Conservation (phyloP, 2,329 filamentous ascomycete species). For the Sporothrix pallida region DNA sequence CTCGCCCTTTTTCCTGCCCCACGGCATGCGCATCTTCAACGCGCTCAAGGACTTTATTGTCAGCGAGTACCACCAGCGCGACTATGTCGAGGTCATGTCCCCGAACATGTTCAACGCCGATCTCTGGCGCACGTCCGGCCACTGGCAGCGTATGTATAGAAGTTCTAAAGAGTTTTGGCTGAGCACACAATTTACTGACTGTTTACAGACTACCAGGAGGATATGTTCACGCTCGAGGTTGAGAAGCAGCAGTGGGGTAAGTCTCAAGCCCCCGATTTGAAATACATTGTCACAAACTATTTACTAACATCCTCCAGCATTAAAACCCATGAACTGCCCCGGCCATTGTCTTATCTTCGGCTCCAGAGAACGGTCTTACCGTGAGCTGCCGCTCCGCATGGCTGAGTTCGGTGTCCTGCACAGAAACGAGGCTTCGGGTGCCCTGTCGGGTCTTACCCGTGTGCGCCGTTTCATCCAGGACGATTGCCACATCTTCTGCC, state of each 20-base stretch:
- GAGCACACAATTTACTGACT: no score
- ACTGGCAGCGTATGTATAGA: slow-evolving; percentile 71
- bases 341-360: slow-evolving; percentile 86
- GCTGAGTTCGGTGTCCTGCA: slow-evolving; percentile 89
- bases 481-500: slow-evolving; percentile 84
- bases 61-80: slow-evolving; percentile 88
- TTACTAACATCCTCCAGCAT: slow-evolving; percentile 31
- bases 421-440: slow-evolving; percentile 82
- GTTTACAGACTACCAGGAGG: slow-evolving; percentile 74
- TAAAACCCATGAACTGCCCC: slow-evolving; percentile 86
- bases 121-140: slow-evolving; percentile 92
- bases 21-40: slow-evolving; percentile 59
- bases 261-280: not conserved
- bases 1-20: slow-evolving; percentile 88
- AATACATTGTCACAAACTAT: not conserved
- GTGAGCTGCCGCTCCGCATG: slow-evolving; percentile 81
- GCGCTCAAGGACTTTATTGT: slow-evolving; percentile 72
- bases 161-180: not conserved
- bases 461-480: slow-evolving; percentile 90
- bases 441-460: slow-evolving; percentile 79
- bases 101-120: slow-evolving; percentile 96
- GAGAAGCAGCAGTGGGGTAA: slow-evolving; percentile 69
- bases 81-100: slow-evolving; percentile 92
- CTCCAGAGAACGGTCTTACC: slow-evolving; percentile 73
- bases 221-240: slow-evolving; percentile 78